Evolutionary conservation across 768 basidiomycete species (phyloP).

Genomic region (Lactarius hengduanensis): DNA sequence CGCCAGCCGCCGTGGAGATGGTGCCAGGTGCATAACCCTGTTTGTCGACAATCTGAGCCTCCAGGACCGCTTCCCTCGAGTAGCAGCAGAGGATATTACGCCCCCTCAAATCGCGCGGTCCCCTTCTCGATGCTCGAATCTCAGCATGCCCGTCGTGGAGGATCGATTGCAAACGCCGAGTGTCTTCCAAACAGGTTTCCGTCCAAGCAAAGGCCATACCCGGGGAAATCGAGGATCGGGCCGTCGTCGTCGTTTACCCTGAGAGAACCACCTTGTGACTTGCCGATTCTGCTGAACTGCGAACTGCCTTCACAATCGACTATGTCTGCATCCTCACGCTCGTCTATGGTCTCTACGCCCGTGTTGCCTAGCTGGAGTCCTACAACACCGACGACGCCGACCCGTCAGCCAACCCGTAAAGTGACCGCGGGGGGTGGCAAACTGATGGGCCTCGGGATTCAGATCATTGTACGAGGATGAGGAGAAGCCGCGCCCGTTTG

Average conservation of each 20-base stretch:
- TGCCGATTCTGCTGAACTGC: slow-evolving; percentile 22
- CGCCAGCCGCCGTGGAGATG: slow-evolving; percentile 18
- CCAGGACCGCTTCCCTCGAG: slow-evolving; percentile 1
- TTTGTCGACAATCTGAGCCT: slow-evolving; percentile 7
- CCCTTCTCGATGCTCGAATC: not conserved
- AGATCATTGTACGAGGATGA: slow-evolving; percentile 21
- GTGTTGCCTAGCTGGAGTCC: slow-evolving; percentile 18
- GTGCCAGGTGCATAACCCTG: slow-evolving; percentile 2
- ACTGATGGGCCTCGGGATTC: slow-evolving; percentile 27
- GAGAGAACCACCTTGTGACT: slow-evolving; percentile 14
- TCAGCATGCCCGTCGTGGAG: not conserved
- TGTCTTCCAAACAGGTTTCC: not conserved
- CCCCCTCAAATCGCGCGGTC: not conserved
- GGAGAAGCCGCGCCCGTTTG: slow-evolving; percentile 20
- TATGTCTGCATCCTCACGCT: slow-evolving; percentile 23
- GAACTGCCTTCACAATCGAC: slow-evolving; percentile 22
- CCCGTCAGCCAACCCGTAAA: slow-evolving; percentile 22
- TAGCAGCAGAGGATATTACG: not conserved
- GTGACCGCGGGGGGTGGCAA: slow-evolving; percentile 8
- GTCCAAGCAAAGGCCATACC: not conserved
- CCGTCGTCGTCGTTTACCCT: slow-evolving; percentile 23
- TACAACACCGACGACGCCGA: slow-evolving; percentile 20
- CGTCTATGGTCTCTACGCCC: slow-evolving; percentile 26
- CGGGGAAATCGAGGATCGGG: not conserved
- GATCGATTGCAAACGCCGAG: not conserved